phyloP scores from a whole-genome alignment of 2,329 filamentous ascomycete genomes.

The Lecanosticta acicola region DNA sequence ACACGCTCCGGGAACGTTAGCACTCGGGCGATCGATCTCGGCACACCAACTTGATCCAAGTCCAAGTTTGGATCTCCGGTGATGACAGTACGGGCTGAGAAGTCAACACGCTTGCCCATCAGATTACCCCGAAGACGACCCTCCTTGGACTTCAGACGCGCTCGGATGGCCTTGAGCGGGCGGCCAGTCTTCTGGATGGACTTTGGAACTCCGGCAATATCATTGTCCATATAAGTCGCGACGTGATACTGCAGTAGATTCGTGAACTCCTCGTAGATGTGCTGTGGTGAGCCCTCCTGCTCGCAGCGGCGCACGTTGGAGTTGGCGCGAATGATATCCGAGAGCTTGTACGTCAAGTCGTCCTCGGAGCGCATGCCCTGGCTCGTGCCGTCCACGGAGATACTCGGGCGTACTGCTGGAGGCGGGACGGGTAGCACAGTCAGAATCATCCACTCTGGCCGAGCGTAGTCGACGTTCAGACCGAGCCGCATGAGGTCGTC shows the following conservation, averaged over 20 bases:
- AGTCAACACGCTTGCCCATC: conserved; percentile 99
- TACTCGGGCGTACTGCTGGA: conserved; percentile 90
- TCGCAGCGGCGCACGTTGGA: conserved; percentile 88
- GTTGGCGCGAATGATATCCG: conserved; percentile 96
- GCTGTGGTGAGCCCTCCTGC: conserved; percentile 82
- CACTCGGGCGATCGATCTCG: conserved; percentile 83
- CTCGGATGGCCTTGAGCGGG: conserved; percentile 92
- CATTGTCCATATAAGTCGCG: conserved; percentile 99
- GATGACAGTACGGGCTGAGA: conserved; percentile 98
- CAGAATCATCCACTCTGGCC: conserved; percentile 97
- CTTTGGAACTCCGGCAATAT: conserved; percentile 91
- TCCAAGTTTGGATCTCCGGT: conserved; percentile 96
- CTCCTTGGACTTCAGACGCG: conserved; percentile 97
- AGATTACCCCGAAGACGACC: conserved; percentile 95
- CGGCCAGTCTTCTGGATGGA: conserved; percentile 95
- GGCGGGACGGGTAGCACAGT: conserved; percentile 93
- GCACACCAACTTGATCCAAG: conserved; percentile 94
- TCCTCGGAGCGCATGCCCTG: conserved; percentile 93
- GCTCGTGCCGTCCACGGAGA: conserved; percentile 91
- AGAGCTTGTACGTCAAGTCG: conserved; percentile 98
- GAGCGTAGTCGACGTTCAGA: conserved; percentile 87
- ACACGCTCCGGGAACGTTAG: conserved; percentile 96
- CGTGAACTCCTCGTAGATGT: conserved; percentile 88
- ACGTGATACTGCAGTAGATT: conserved; percentile 93
- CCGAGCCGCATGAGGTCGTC: conserved; percentile 81